phyloP scores from a whole-genome alignment of 1,139 yeast species.

The Citeromyces hawaiiensis region DNA sequence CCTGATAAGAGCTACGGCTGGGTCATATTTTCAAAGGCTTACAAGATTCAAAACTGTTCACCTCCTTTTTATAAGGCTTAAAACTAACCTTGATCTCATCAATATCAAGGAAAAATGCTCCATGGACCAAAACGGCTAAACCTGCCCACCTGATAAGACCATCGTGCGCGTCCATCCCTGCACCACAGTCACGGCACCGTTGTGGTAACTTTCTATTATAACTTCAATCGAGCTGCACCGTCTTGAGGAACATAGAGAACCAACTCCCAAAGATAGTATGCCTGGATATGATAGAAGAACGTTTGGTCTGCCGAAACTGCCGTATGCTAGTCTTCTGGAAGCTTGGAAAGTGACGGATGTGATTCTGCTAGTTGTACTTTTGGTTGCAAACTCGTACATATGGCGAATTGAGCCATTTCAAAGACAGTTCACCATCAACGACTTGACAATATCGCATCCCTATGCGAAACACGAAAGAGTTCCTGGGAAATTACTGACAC shows the following conservation, averaged over 20 bases:
- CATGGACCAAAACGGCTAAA: too few species aligned
- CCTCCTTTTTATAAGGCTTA: too few species aligned
- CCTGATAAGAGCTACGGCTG: too few species aligned
- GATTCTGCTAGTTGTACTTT: constrained; percentile 25
- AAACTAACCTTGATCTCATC: too few species aligned
- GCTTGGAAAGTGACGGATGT: constrained; percentile 56
- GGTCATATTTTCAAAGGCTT: too few species aligned
- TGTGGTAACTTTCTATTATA: neutral
- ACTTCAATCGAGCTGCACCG: neutral
- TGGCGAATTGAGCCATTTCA: constrained; percentile 45
- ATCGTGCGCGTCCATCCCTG: too few species aligned
- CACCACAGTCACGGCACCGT: neutral
- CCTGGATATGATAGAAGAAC: constrained; percentile 26
- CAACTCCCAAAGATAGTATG: neutral
- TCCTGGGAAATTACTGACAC: constrained; percentile 21
- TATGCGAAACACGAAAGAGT: constrained; percentile 57
- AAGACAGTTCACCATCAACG: constrained; percentile 52
- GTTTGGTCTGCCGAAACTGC: constrained; percentile 28
- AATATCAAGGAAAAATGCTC: too few species aligned
- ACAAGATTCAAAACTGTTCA: too few species aligned
- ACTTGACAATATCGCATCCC: constrained; percentile 55
- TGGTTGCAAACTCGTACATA: constrained; percentile 28
- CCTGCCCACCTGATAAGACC: too few species aligned
- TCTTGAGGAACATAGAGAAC: neutral
- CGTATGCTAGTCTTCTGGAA: constrained; percentile 19